These are phyloP conservation scores for Lachnellula cervina DNA, from an alignment of 2,329 filamentous ascomycete genomes.

Conservation along the genomic window DNA sequence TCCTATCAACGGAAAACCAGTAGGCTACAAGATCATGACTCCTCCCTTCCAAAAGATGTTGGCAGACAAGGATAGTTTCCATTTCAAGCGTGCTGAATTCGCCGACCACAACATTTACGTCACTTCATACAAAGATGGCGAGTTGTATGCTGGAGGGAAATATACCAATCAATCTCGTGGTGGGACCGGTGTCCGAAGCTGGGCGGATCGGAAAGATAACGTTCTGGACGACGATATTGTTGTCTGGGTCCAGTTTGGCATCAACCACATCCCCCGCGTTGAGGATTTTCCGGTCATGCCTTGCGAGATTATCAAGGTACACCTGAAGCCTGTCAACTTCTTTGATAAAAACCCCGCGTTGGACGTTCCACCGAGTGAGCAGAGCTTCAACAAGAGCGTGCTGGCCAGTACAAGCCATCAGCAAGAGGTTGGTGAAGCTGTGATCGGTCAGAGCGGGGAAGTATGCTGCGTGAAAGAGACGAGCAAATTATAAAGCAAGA, in stretches of 20 bases:
- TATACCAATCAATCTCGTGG: conserved; percentile 54
- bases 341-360: conserved; percentile 47
- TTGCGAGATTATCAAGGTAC: conserved; percentile 48
- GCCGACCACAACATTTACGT: conserved; percentile 52
- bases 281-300: conserved; percentile 69
- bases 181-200: conserved; percentile 49
- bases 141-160: conserved; percentile 49
- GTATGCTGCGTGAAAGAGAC: conserved; percentile 24
- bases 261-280: conserved; percentile 59
- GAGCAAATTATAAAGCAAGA: conserved; percentile 17
- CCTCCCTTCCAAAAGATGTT: conserved; percentile 55
- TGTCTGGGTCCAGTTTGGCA: conserved; percentile 53
- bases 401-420: conserved; percentile 17
- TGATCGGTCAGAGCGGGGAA: conserved; percentile 16
- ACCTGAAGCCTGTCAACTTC: conserved; percentile 48
- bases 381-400: conserved; percentile 38
- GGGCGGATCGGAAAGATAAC: conserved; percentile 45
- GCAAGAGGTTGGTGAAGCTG: conserved; percentile 17
- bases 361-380: conserved; percentile 44
- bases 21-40: conserved; percentile 52
- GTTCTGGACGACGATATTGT: conserved; percentile 50
- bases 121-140: conserved; percentile 47
- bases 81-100: conserved; percentile 48
- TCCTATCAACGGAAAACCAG: conserved; percentile 47
- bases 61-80: conserved; percentile 42